Base-by-base conservation (phyloP, 2,329 filamentous ascomycete species). In the Epichloe gansuensis region DNA sequence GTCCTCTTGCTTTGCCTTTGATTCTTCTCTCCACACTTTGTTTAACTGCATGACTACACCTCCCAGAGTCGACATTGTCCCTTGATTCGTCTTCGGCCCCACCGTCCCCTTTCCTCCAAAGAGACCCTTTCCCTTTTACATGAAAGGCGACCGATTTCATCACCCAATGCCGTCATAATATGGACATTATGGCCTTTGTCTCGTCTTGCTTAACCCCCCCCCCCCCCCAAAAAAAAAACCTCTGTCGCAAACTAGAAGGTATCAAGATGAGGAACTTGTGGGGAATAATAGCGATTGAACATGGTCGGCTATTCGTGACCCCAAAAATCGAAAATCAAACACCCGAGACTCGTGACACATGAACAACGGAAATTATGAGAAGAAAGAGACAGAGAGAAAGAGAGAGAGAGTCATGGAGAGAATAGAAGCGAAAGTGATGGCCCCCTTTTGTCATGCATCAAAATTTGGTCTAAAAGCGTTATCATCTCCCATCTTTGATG, bases 371-470 rank as follows among this genome's bases (percentile, higher is more conserved):
- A 66, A 60, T 68, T 71, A 69, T 21, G 7, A 44, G 17, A 36
- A 40, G 17, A 35, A 21, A 38, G 39, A 36, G 17, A 21, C 17
- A 39, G 36, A 50, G 40, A 41, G 31, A n/a, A n/a, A 47, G 36
- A 42, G 17, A 21, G 17, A 21, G 41, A 51, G 41, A 46, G 43
- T 45, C 27, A 31, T 44, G 12, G 44, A 40, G n/a, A 42, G 27
- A 51, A 35, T 21, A 36, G 39, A 50, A 67, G 69, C 70, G 71
- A 64, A 57, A 63, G 59, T 62, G 60, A 57, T 59, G 69, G 70
- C 69, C 70, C 68, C 72, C 67, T 71, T 66, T 68, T 68, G 50
- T 71, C 70, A 74, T 75, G 73, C 72, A 74, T 64, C 66, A 66
- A 70, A 68, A 71, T 68, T 63, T 71, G 69, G 68, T 74, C 73